These are phyloP conservation scores for Botrytis paeoniae DNA, from an alignment of 2,329 filamentous ascomycete species.

Conservation along the genomic window DNA sequence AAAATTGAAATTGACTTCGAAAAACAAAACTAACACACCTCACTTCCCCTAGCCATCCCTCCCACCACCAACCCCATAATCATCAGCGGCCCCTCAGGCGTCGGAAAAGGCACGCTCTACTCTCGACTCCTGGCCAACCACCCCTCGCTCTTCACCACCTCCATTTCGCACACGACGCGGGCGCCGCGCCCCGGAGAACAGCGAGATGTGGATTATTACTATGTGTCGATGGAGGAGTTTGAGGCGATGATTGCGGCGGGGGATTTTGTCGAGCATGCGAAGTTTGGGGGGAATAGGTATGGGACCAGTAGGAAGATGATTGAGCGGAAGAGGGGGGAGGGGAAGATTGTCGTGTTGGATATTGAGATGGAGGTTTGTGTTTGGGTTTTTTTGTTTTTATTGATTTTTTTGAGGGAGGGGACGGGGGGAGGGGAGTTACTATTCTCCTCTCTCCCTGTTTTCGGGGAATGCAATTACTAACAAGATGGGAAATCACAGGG, in stretches of 20 bases:
- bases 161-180: constrained; percentile 76
- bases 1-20: no score
- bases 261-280: constrained; percentile 80
- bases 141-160: constrained; percentile 55
- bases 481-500: constrained; percentile 49
- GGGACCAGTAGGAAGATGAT: constrained; percentile 81
- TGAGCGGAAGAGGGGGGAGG: constrained; percentile 63
- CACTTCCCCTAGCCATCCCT: constrained; percentile 18
- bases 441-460: not conserved
- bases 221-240: constrained; percentile 65
- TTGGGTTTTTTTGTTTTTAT: not conserved
- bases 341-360: constrained; percentile 77
- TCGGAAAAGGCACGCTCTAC: constrained; percentile 79
- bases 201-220: constrained; percentile 80
- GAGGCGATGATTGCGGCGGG: constrained; percentile 61
- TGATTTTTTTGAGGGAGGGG: no score
- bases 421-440: no score
- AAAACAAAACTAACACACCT: not conserved
- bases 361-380: constrained; percentile 86
- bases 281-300: constrained; percentile 84
- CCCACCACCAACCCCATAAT: constrained; percentile 55
- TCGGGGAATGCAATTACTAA: not conserved
- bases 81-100: constrained; percentile 75
- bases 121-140: constrained; percentile 63
- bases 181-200: constrained; percentile 70